Conservation (phyloP, 148 eudicot genomes). For the Rhododendron mucronatum region DNA sequence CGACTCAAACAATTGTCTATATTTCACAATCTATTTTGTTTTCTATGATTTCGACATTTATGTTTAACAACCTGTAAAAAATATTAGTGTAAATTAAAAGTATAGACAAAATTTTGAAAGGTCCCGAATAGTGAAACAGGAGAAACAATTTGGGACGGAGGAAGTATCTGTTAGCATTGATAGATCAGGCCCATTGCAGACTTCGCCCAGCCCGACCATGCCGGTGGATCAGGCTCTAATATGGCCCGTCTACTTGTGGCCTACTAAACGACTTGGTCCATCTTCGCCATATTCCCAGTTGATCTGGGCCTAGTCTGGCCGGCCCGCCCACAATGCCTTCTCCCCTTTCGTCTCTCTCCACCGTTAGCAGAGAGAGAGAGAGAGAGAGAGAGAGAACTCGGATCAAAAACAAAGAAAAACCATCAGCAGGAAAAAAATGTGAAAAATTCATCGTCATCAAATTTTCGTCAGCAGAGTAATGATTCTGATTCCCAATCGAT, state of each 20-base stretch:
- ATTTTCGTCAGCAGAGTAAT: neutral
- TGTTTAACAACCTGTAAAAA: too few species aligned
- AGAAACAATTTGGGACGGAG: too few species aligned
- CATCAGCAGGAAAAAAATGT: neutral
- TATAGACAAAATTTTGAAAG: too few species aligned
- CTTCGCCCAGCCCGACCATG: neutral
- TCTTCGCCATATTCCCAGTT: neutral
- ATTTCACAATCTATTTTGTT: too few species aligned
- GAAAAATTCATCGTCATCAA: neutral
- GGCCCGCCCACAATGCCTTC: neutral
- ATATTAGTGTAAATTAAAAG: too few species aligned
- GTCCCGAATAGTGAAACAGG: too few species aligned
- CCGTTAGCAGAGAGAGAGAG: neutral
- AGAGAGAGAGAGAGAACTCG: too few species aligned
- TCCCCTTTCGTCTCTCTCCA: neutral
- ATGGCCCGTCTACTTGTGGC: neutral
- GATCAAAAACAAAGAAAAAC: too few species aligned
- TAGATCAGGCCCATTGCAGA: too few species aligned
- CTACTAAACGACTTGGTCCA: neutral
- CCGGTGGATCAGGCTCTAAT: neutral
- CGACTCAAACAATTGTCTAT: too few species aligned
- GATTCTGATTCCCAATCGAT: neutral
- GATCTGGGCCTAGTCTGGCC: neutral
- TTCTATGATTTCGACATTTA: too few species aligned
- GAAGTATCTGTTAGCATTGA: too few species aligned